Evolutionary conservation across 495 filamentous ascomycete species (phyloP).

Genomic region (Penicillium bovifimosum): DNA sequence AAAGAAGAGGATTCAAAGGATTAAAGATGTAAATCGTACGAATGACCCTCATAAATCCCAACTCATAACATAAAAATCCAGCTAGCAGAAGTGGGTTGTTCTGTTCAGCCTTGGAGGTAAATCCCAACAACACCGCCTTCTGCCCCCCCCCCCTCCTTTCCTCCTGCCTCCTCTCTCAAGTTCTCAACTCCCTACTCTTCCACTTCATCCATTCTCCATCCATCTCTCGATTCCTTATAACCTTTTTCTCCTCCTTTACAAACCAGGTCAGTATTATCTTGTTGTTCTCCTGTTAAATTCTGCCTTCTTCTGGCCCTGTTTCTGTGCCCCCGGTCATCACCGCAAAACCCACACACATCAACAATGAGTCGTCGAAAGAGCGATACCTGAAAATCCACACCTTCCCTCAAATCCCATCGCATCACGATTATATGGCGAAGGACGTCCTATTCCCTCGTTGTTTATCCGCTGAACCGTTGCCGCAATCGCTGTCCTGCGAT

Average conservation of each 20-base stretch:
- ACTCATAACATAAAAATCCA: background rate
- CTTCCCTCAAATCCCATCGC: slow-evolving; percentile 8
- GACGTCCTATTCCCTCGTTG: slow-evolving; percentile 13
- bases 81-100: slow-evolving; percentile 1
- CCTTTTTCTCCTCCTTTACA: slow-evolving; percentile 13
- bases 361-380: background rate
- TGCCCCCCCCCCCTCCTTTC: slow-evolving; percentile 23
- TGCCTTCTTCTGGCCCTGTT: slow-evolving; percentile 13
- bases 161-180: slow-evolving; percentile 21
- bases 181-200: slow-evolving; percentile 10
- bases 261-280: slow-evolving; percentile 24
- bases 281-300: slow-evolving; percentile 13
- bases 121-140: slow-evolving; percentile 37
- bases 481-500: slow-evolving; percentile 25
- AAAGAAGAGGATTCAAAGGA: background rate
- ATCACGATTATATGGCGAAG: slow-evolving; percentile 1
- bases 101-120: slow-evolving; percentile 4
- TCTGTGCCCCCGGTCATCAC: slow-evolving; percentile 11
- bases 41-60: background rate
- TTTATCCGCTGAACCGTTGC: slow-evolving; percentile 22
- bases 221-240: slow-evolving; percentile 15
- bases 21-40: background rate
- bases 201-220: slow-evolving; percentile 8
- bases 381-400: background rate
- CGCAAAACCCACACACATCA: slow-evolving; percentile 12